phyloP scores from a whole-genome alignment of 495 filamentous ascomycete genomes.

The Xylaria telfairii region DNA sequence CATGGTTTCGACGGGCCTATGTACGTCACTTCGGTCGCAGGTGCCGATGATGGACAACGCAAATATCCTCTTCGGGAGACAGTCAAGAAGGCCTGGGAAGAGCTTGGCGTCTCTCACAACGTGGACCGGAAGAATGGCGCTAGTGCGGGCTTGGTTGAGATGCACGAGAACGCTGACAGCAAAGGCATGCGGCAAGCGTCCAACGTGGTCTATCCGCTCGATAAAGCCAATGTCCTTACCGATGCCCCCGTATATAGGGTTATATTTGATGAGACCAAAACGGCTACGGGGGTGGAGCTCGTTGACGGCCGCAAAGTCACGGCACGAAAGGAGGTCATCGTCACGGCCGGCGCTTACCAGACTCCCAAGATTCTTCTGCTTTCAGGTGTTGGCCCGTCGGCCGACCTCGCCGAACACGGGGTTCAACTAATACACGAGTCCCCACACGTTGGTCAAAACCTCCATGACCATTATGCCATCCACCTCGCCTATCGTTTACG shows the following conservation, averaged over 20 bases:
- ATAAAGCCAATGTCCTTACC: constrained; percentile 37
- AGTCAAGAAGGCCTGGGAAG: constrained; percentile 32
- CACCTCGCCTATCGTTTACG: constrained; percentile 38
- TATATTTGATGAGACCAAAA: constrained; percentile 32
- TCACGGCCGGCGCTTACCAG: constrained; percentile 59
- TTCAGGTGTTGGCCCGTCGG: constrained; percentile 61
- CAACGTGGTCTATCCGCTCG: constrained; percentile 39
- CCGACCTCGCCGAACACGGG: constrained; percentile 50
- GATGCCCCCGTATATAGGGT: constrained; percentile 38
- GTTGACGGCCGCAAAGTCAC: constrained; percentile 34
- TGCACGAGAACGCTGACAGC: constrained; percentile 45
- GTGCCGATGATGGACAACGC: constrained; percentile 30
- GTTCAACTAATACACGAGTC: constrained; percentile 54
- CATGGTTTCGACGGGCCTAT: constrained; percentile 43
- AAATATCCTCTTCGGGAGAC: constrained; percentile 40
- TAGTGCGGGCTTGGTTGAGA: constrained; percentile 39
- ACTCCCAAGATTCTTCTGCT: constrained; percentile 63
- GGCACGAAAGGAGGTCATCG: constrained; percentile 53
- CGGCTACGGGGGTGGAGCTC: constrained; percentile 37
- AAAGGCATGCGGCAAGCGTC: constrained; percentile 46
- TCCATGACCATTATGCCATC: constrained; percentile 54
- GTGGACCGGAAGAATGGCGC: constrained; percentile 40
- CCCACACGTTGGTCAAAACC: constrained; percentile 58
- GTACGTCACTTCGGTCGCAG: constrained; percentile 31
- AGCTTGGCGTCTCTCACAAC: constrained; percentile 36